phyloP scores from a whole-genome alignment of 345 rosid genomes.

The Salix brachista region DNA sequence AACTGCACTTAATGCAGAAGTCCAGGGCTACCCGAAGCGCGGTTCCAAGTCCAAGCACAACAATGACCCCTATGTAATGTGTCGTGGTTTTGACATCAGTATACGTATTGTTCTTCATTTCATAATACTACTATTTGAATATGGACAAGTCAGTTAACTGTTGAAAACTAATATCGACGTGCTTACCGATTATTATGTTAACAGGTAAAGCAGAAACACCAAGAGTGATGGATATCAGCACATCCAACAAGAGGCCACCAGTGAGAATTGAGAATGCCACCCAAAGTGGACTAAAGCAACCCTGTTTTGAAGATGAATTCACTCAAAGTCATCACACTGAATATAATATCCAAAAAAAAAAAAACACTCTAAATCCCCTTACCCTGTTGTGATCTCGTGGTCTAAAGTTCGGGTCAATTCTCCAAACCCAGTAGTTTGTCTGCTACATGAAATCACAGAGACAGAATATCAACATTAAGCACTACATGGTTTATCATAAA shows the following conservation, averaged over 20 bases:
- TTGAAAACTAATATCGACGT: not conserved
- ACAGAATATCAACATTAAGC: not conserved
- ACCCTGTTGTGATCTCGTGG: constrained; percentile 59
- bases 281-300: constrained; percentile 85
- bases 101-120: not conserved
- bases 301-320: constrained; percentile 35
- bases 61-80: constrained; percentile 60
- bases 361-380: constrained; percentile 16
- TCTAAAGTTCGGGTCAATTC: constrained; percentile 63
- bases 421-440: constrained; percentile 82
- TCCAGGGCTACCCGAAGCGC: constrained; percentile 73
- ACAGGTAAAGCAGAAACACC: constrained; percentile 86
- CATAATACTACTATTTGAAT: not conserved
- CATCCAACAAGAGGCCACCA: constrained; percentile 79
- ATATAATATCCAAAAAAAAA: constrained; percentile 1
- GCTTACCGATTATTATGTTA: constrained; percentile 79
- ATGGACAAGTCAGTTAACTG: not conserved
- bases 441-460: constrained; percentile 24
- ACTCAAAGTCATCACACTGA: constrained; percentile 3
- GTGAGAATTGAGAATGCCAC: constrained; percentile 84
- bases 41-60: constrained; percentile 91
- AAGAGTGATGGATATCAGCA: constrained; percentile 76
- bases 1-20: constrained; percentile 80
- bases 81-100: constrained; percentile 8
- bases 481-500: not conserved